phyloP scores from a whole-genome alignment of 129 eudicot genomes.

The Kitagawia praeruptora region DNA sequence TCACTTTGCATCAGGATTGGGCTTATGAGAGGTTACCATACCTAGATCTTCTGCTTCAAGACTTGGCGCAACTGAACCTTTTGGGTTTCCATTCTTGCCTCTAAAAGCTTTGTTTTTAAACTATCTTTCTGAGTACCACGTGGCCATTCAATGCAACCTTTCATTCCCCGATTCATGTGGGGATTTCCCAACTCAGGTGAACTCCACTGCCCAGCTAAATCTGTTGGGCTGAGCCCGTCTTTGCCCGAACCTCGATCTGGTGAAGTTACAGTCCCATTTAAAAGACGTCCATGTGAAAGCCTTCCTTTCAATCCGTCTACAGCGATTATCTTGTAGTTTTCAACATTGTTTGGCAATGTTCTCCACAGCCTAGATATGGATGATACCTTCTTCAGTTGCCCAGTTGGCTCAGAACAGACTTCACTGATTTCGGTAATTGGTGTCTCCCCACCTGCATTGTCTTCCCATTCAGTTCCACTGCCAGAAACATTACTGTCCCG shows the following conservation, averaged over 20 bases:
- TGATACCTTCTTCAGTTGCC: slow-evolving; percentile 10
- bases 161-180: slow-evolving; percentile 31
- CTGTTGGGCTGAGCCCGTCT: slow-evolving; percentile 1
- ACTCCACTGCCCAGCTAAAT: slow-evolving; percentile 6
- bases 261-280: neutral
- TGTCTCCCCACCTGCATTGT: slow-evolving; percentile 4
- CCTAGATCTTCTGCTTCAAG: slow-evolving; percentile 78
- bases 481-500: neutral
- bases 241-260: slow-evolving; percentile 7
- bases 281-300: slow-evolving; percentile 8
- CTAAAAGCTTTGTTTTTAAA: slow-evolving; percentile 21
- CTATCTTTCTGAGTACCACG: slow-evolving; percentile 21
- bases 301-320: slow-evolving; percentile 9
- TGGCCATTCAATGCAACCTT: slow-evolving; percentile 44
- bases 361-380: slow-evolving; percentile 1
- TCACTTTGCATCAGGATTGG: slow-evolving; percentile 2
- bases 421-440: slow-evolving; percentile 7
- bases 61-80: slow-evolving; percentile 86
- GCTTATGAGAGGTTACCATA: neutral
- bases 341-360: slow-evolving; percentile 2
- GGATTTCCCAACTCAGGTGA: slow-evolving; percentile 19
- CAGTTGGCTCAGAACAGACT: slow-evolving; percentile 4
- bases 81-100: slow-evolving; percentile 34
- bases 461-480: slow-evolving; percentile 2
- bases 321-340: slow-evolving; percentile 4